Evolutionary conservation across 768 basidiomycete species (phyloP).

Genomic region (Tricholomella constricta): DNA sequence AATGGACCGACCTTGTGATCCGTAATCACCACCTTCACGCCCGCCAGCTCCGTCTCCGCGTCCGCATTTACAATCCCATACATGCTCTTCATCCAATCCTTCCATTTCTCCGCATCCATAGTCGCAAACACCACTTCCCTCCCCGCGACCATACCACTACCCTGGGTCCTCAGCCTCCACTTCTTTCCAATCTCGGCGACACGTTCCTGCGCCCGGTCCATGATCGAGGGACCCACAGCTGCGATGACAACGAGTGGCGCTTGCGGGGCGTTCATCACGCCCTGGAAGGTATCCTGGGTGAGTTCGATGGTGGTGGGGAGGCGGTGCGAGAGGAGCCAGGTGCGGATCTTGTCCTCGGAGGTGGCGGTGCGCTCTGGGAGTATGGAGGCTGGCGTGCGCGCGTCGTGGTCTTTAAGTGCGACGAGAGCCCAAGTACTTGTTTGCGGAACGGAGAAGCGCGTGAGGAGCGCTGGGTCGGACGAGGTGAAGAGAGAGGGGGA

Average conservation of each 20-base stretch:
- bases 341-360: slow-evolving; percentile 35
- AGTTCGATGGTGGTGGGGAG: slow-evolving; percentile 77
- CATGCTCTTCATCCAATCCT: slow-evolving; percentile 88
- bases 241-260: slow-evolving; percentile 79
- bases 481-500: slow-evolving; percentile 47
- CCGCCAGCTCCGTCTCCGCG: slow-evolving; percentile 32
- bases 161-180: slow-evolving; percentile 55
- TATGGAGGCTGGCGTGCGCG: slow-evolving; percentile 44
- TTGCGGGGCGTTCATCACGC: slow-evolving; percentile 81
- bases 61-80: slow-evolving; percentile 60
- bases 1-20: slow-evolving; percentile 68
- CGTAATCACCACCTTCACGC: slow-evolving; percentile 64
- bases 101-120: slow-evolving; percentile 88
- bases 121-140: slow-evolving; percentile 80
- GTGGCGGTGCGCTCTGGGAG: slow-evolving; percentile 34
- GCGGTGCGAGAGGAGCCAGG: slow-evolving; percentile 70
- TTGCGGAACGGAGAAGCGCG: slow-evolving; percentile 38
- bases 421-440: slow-evolving; percentile 63
- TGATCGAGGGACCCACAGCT: slow-evolving; percentile 41
- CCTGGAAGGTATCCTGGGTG: slow-evolving; percentile 76
- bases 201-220: slow-evolving; percentile 44
- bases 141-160: slow-evolving; percentile 41
- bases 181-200: slow-evolving; percentile 54
- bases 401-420: slow-evolving; percentile 63
- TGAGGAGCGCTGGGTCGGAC: slow-evolving; percentile 36